A percentile compares a stretch with the other conserved stretches of the same genome.
These are phyloP conservation scores for Brassica rapa DNA, from an alignment of 345 rosid genomes.

Conservation along the genomic window DNA sequence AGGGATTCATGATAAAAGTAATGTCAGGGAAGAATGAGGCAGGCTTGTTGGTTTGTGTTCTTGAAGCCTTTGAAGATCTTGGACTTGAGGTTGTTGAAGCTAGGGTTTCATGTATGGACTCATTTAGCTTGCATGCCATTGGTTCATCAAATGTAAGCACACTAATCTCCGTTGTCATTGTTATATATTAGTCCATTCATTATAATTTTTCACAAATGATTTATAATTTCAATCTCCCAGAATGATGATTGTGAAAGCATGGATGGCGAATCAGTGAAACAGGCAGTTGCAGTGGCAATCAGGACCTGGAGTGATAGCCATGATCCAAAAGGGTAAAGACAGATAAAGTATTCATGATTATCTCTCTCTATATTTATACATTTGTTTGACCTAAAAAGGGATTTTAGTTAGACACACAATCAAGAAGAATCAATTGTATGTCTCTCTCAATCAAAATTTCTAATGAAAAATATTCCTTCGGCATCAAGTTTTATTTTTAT, in stretches of 20 bases:
- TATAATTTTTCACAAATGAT: background rate
- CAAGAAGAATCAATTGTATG: conserved; percentile 15
- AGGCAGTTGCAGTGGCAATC: conserved; percentile 54
- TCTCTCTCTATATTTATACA: background rate
- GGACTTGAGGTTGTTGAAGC: conserved; percentile 70
- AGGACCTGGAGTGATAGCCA: conserved; percentile 45
- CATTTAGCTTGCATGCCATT: conserved; percentile 59
- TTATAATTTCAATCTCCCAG: conserved; percentile 33
- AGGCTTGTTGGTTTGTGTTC: conserved; percentile 58
- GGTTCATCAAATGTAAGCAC: conserved; percentile 52
- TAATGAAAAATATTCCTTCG: background rate
- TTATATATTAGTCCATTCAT: background rate
- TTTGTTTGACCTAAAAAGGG: conserved; percentile 13
- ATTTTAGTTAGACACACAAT: conserved; percentile 24
- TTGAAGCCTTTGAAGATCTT: conserved; percentile 69
- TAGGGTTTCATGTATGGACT: conserved; percentile 65
- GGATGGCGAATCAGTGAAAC: conserved; percentile 53
- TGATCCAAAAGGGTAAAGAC: conserved; percentile 21
- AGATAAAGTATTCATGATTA: background rate
- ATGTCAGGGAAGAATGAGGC: conserved; percentile 47
- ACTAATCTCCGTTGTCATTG: background rate
- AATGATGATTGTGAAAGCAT: conserved; percentile 39
- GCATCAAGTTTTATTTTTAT: background rate
- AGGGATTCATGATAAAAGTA: conserved; percentile 55
- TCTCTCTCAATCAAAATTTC: conserved; percentile 16